Evolutionary conservation across 208 protist species (phyloP).

Genomic region (Acanthamoeba divionensis): DNA sequence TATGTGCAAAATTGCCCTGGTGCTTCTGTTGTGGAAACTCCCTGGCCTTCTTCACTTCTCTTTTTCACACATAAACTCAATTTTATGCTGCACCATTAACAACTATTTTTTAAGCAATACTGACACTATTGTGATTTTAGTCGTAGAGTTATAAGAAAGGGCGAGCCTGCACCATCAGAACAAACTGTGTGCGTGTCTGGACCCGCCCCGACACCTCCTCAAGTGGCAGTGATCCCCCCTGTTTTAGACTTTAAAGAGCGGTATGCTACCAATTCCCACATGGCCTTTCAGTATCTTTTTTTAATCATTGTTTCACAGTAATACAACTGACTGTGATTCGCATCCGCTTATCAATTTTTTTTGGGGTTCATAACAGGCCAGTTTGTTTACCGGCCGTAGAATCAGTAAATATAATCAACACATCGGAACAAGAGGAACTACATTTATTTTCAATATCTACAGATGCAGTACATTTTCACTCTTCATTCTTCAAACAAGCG

Average conservation of each 20-base stretch:
- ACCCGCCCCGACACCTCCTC: neutral
- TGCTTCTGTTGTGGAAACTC: neutral
- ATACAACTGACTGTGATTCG: too few species aligned
- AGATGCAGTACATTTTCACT: constrained; percentile 52
- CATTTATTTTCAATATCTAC: constrained; percentile 41
- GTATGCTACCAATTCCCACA: neutral
- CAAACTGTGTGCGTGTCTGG: neutral
- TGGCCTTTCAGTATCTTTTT: neutral
- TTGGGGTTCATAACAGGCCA: neutral
- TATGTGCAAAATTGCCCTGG: too few species aligned
- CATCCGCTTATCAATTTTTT: neutral
- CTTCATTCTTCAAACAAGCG: constrained; percentile 54
- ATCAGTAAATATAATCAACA: constrained; percentile 39
- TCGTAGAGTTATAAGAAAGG: constrained; percentile 26
- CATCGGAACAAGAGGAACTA: constrained; percentile 14
- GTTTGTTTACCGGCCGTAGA: constrained; percentile 43
- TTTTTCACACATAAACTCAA: neutral
- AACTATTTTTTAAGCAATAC: neutral
- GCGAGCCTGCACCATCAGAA: neutral
- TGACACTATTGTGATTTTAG: neutral
- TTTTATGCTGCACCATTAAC: neutral
- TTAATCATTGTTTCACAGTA: too few species aligned
- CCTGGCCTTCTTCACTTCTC: neutral
- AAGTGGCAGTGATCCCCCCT: constrained; percentile 5
- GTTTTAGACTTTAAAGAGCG: constrained; percentile 33